phyloP scores from a whole-genome alignment of 352 stramenopile genomes.

The Pythium insidiosum region DNA sequence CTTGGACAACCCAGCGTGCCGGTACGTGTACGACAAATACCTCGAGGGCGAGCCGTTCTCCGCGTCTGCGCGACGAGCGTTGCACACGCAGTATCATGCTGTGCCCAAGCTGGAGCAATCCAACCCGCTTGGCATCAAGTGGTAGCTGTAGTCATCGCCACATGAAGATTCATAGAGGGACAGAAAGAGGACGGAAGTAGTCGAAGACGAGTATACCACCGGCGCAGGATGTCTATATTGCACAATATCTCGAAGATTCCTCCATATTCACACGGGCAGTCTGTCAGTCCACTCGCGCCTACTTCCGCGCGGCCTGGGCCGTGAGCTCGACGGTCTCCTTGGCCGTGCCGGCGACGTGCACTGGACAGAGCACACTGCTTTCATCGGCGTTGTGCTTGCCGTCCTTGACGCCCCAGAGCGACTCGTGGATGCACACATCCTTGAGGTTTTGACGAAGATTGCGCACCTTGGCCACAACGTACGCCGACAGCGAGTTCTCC shows the following conservation, averaged over 20 bases:
- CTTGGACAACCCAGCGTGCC: slow-evolving; percentile 61
- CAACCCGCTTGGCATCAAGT: slow-evolving; percentile 85
- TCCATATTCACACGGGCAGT: too few relatives aligned
- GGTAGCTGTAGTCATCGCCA: too few relatives aligned
- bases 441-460: slow-evolving; percentile 57
- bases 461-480: slow-evolving; percentile 56
- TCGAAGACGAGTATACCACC: too few relatives aligned
- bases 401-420: slow-evolving; percentile 73
- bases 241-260: too few relatives aligned
- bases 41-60: slow-evolving; percentile 70
- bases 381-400: slow-evolving; percentile 61
- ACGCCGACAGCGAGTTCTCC: slow-evolving; percentile 50
- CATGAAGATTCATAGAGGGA: background rate
- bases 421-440: slow-evolving; percentile 81
- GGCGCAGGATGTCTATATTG: too few relatives aligned
- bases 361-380: slow-evolving; percentile 69
- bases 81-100: slow-evolving; percentile 80
- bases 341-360: slow-evolving; percentile 58
- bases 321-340: slow-evolving; percentile 64
- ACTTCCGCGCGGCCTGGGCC: slow-evolving; percentile 34
- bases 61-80: slow-evolving; percentile 34
- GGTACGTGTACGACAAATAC: slow-evolving; percentile 80
- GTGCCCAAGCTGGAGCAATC: slow-evolving; percentile 81
- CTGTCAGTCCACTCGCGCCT: too few relatives aligned
- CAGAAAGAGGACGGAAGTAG: background rate